Conservation (phyloP, 2,329 filamentous ascomycete species). For the Nakataea oryzae region DNA sequence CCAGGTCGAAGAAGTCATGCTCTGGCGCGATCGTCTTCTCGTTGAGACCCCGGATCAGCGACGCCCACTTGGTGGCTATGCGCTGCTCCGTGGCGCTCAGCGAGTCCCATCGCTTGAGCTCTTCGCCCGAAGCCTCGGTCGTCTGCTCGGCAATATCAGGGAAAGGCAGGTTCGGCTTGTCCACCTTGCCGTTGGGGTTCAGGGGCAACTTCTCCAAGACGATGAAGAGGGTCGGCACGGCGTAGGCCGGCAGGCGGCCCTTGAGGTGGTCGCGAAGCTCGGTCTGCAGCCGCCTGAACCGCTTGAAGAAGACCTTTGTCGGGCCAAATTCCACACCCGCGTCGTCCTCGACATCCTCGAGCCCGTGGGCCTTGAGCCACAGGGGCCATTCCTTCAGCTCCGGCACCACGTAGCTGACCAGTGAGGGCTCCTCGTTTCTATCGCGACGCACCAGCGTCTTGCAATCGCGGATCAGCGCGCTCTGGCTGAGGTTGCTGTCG, state of each 20-base stretch:
- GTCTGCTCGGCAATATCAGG: constrained; percentile 60
- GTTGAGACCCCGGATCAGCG: constrained; percentile 56
- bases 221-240: constrained; percentile 66
- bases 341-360: constrained; percentile 47
- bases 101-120: constrained; percentile 20
- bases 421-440: constrained; percentile 71
- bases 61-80: constrained; percentile 64
- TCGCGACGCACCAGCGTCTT: constrained; percentile 78
- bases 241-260: constrained; percentile 61
- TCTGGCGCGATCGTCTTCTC: constrained; percentile 52
- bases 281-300: constrained; percentile 33
- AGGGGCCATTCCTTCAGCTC: constrained; percentile 63
- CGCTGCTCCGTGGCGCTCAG: constrained; percentile 47
- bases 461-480: constrained; percentile 71
- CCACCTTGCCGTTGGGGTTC: constrained; percentile 74
- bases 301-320: constrained; percentile 29
- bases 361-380: constrained; percentile 48
- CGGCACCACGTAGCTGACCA: constrained; percentile 87
- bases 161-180: constrained; percentile 71
- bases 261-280: constrained; percentile 57
- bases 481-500: constrained; percentile 67
- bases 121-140: constrained; percentile 30
- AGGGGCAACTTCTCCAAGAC: constrained; percentile 46
- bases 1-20: constrained; percentile 66
- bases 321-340: constrained; percentile 36